A percentile compares a stretch with the other conserved stretches of the same genome.
These are phyloP conservation scores for Cyclocybe aegerita DNA, from an alignment of 768 basidiomycete species.

Conservation along the genomic window DNA sequence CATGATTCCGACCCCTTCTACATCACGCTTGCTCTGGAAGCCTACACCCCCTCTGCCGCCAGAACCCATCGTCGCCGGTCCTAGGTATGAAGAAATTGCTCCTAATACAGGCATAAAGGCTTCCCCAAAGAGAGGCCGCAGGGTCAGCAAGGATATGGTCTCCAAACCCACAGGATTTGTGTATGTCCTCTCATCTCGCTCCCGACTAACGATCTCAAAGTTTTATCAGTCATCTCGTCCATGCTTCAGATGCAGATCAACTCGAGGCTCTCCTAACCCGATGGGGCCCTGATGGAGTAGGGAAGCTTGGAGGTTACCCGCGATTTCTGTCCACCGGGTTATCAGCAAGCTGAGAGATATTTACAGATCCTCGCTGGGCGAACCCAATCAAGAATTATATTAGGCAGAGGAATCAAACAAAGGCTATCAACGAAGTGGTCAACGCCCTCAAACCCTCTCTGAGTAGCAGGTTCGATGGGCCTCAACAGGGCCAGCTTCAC, in stretches of 20 bases:
- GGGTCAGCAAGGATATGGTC: slow-evolving; percentile 88
- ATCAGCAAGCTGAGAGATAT: slow-evolving; percentile 21
- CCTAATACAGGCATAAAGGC: slow-evolving; percentile 29
- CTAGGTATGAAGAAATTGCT: slow-evolving; percentile 64
- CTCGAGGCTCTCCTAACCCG: slow-evolving; percentile 82
- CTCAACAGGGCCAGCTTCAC: slow-evolving; percentile 55
- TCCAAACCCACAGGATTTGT: slow-evolving; percentile 80
- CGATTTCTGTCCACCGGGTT: slow-evolving; percentile 13
- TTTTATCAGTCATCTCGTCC: slow-evolving; percentile 73
- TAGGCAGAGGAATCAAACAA: slow-evolving; percentile 63
- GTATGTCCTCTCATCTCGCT: slow-evolving; percentile 48
- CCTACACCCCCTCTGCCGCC: slow-evolving; percentile 34
- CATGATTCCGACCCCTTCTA: slow-evolving; percentile 71
- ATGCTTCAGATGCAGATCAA: slow-evolving; percentile 89
- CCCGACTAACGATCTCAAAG: slow-evolving; percentile 20
- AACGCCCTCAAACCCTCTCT: slow-evolving; percentile 63
- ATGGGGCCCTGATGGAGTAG: slow-evolving; percentile 87
- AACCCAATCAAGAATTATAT: slow-evolving; percentile 82
- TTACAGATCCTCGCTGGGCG: slow-evolving; percentile 84
- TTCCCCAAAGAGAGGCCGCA: slow-evolving; percentile 53
- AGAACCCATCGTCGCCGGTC: slow-evolving; percentile 56
- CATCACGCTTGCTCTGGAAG: slow-evolving; percentile 66
- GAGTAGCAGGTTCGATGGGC: slow-evolving; percentile 39
- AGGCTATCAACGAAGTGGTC: slow-evolving; percentile 76
- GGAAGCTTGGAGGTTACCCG: slow-evolving; percentile 79